These are phyloP conservation scores for Testicularia cyperi DNA, from an alignment of 1,284 basidiomycete species.

Conservation along the genomic window DNA sequence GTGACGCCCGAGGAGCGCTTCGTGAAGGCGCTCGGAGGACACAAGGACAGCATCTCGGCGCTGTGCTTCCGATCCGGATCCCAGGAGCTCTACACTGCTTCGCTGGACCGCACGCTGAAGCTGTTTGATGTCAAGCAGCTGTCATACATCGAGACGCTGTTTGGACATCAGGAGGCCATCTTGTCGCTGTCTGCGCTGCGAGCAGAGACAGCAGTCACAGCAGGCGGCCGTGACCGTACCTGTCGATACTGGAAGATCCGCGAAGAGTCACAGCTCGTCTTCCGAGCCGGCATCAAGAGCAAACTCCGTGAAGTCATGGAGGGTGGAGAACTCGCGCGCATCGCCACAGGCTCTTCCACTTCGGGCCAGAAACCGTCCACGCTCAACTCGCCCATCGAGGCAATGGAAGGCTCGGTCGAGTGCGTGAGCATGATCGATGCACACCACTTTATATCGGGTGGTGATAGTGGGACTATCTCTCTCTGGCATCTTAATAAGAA, in stretches of 20 bases:
- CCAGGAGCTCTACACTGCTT: conserved; percentile 73
- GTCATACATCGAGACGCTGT: conserved; percentile 93
- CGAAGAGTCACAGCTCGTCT: conserved; percentile 93
- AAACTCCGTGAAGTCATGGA: conserved; percentile 72
- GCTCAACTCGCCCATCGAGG: conserved; percentile 9
- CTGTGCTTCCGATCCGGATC: conserved; percentile 80
- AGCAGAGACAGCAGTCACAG: conserved; percentile 80
- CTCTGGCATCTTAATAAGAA: conserved; percentile 94
- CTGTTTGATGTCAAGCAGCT: conserved; percentile 82
- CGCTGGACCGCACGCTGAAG: conserved; percentile 87
- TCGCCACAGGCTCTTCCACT: too few relatives aligned
- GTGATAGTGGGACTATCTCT: conserved; percentile 83
- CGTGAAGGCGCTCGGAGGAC: conserved; percentile 70
- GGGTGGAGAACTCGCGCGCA: conserved; percentile 69
- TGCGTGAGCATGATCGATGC: conserved; percentile 93
- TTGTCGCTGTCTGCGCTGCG: conserved; percentile 76
- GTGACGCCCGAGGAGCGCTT: conserved; percentile 61
- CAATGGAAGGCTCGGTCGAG: conserved; percentile 85
- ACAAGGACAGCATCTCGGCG: conserved; percentile 64
- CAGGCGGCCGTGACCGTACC: conserved; percentile 87
- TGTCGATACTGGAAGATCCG: conserved; percentile 94
- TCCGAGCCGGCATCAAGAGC: conserved; percentile 82
- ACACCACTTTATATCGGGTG: conserved; percentile 85
- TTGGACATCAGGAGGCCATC: conserved; percentile 92
- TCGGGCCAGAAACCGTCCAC: too few relatives aligned